These are phyloP conservation scores for Podochytrium sp. DNA, from an alignment of 192 early-diverging fungal species.

Conservation along the genomic window DNA sequence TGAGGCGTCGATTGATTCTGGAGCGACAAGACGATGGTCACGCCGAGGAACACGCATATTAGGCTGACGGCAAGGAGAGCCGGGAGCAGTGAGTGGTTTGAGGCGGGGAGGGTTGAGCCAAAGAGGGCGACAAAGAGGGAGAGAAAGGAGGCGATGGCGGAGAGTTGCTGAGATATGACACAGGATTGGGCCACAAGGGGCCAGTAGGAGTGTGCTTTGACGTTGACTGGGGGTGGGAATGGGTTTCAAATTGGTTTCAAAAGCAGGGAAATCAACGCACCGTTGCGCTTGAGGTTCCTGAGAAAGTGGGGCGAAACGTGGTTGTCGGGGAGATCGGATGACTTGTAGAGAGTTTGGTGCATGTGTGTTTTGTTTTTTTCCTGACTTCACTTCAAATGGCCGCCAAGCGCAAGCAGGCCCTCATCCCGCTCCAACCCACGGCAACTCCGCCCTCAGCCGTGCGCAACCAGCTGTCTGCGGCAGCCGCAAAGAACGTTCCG, in stretches of 20 bases:
- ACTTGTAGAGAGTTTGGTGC: too few relatives aligned
- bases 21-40: neutral
- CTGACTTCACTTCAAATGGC: too few relatives aligned
- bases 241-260: neutral
- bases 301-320: conserved; percentile 22
- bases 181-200: conserved; percentile 73
- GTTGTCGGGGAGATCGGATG: neutral
- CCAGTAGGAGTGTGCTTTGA: conserved; percentile 83
- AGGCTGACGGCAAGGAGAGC: neutral
- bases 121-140: conserved; percentile 83
- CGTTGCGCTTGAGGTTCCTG: conserved; percentile 1
- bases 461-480: conserved; percentile 26
- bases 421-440: neutral
- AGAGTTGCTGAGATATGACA: conserved; percentile 85
- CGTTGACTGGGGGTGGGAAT: conserved; percentile 65
- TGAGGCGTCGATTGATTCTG: neutral
- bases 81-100: conserved; percentile 53
- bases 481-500: conserved; percentile 66
- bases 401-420: neutral
- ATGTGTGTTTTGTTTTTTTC: too few relatives aligned
- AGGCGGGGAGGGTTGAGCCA: neutral
- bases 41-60: too few relatives aligned
- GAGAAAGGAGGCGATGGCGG: conserved; percentile 85
- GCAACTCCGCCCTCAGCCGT: neutral
- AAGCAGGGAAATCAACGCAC: neutral